These are phyloP conservation scores for Cercospora canescens DNA, from an alignment of 2,329 filamentous ascomycete species.

Conservation along the genomic window DNA sequence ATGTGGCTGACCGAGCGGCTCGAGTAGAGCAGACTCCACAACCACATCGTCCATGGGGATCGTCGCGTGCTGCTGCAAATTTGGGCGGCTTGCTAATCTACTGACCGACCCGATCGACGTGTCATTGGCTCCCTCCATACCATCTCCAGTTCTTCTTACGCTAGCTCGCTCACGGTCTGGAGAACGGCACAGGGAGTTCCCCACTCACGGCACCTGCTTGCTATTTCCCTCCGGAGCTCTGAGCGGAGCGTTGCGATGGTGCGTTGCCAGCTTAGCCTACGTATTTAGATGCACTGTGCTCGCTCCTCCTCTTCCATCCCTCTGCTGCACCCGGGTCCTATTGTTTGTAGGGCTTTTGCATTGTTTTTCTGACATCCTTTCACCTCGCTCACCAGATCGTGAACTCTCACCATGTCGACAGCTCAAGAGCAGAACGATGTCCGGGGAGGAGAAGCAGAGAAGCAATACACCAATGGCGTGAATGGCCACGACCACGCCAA, in stretches of 20 bases:
- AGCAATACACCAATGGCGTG: conserved; percentile 30
- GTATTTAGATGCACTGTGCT: conserved; percentile 15
- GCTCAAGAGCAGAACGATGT: conserved; percentile 40
- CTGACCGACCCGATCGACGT: conserved; percentile 9
- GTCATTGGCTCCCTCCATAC: conserved; percentile 23
- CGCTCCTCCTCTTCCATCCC: conserved; percentile 1
- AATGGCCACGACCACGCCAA: conserved; percentile 42
- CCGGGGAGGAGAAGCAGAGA: conserved; percentile 22
- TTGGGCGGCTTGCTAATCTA: conserved; percentile 18
- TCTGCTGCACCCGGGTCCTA: conserved; percentile 10
- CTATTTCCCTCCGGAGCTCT: conserved; percentile 8
- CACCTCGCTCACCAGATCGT: neutral
- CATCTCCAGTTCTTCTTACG: conserved; percentile 3
- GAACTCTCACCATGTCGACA: conserved; percentile 42
- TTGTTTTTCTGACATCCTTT: neutral
- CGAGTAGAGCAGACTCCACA: neutral
- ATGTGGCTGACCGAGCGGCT: neutral
- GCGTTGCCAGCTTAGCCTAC: conserved; percentile 12
- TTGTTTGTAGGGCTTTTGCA: neutral
- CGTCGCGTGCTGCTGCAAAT: conserved; percentile 10
- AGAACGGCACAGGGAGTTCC: conserved; percentile 14
- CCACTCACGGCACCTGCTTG: conserved; percentile 4
- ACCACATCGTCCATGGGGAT: neutral
- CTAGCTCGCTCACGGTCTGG: conserved; percentile 10
- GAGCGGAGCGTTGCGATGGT: conserved; percentile 3